Conservation (phyloP, 2,329 filamentous ascomycete genomes). For the Elsinoe batatas region DNA sequence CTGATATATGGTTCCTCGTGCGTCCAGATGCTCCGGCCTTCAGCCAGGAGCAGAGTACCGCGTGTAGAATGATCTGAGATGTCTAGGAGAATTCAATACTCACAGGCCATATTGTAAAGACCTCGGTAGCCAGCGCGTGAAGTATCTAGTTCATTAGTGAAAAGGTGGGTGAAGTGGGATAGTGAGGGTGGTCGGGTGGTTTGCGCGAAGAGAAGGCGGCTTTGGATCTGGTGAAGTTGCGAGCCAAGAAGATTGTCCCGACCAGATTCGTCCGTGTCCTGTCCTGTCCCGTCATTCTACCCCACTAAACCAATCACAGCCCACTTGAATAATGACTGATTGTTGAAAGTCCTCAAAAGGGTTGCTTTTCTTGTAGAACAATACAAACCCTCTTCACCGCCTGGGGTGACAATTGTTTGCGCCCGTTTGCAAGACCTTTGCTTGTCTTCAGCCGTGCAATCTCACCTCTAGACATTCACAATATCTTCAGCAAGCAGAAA, state of each 20-base stretch:
- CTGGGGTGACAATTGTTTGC: background rate
- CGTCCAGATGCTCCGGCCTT: background rate
- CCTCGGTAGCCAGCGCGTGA: slow-evolving; percentile 9
- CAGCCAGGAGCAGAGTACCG: background rate
- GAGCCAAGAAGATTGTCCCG: background rate
- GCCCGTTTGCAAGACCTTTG: background rate
- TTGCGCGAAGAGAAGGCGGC: slow-evolving; percentile 9
- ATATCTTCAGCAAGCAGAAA: background rate
- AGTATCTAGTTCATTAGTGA: background rate
- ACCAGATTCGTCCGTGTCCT: background rate
- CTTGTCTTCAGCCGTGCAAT: slow-evolving; percentile 1
- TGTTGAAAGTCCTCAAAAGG: background rate
- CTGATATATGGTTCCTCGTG: background rate
- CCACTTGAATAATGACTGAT: background rate
- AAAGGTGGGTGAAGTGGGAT: background rate
- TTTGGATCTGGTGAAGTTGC: slow-evolving; percentile 2
- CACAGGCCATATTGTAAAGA: slow-evolving; percentile 48
- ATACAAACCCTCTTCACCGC: slow-evolving; percentile 5
- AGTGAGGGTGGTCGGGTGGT: background rate
- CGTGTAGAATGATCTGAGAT: background rate
- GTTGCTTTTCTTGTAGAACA: background rate
- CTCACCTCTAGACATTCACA: background rate
- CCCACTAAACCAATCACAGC: slow-evolving; percentile 1
- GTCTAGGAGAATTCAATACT: slow-evolving; percentile 34
- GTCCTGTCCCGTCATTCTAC: background rate